phyloP scores from a whole-genome alignment of 1,284 basidiomycete genomes.

The Tilletia caries region DNA sequence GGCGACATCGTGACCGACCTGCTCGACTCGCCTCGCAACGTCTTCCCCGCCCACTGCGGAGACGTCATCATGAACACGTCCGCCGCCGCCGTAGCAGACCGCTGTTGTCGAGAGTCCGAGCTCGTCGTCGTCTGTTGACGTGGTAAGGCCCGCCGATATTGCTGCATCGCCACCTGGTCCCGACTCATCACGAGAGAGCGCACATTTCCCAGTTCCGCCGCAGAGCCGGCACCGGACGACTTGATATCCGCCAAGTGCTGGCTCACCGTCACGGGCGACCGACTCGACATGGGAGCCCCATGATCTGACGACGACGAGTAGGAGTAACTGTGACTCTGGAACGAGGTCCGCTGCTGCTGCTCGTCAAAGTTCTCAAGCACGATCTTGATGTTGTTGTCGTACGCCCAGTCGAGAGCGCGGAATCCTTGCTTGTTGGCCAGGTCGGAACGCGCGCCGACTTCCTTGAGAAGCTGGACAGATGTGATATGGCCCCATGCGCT shows the following conservation, averaged over 20 bases:
- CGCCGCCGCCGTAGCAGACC: too few relatives aligned
- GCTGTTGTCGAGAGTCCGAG: background rate
- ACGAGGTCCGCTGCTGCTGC: background rate
- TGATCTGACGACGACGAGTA: background rate
- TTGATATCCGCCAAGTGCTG: background rate
- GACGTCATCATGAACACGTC: too few relatives aligned
- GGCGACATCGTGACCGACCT: background rate
- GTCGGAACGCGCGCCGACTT: background rate
- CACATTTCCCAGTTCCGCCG: background rate
- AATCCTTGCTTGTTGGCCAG: constrained; percentile 7
- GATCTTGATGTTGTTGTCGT: constrained; percentile 10
- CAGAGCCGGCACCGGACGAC: background rate
- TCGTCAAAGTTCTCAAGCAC: constrained; percentile 1
- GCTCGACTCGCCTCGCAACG: background rate
- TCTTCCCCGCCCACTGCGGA: too few relatives aligned
- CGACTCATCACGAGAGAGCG: constrained; percentile 6
- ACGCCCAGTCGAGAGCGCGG: constrained; percentile 8
- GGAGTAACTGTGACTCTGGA: background rate
- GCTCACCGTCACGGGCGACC: background rate
- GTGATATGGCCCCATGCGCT: constrained; percentile 14
- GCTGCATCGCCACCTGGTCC: background rate
- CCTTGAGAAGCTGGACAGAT: constrained; percentile 8
- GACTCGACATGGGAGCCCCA: background rate
- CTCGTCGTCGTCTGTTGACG: background rate
- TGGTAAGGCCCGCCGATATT: background rate